These are phyloP conservation scores for Rutstroemia sydowiana DNA, from an alignment of 2,329 filamentous ascomycete species.

Conservation along the genomic window DNA sequence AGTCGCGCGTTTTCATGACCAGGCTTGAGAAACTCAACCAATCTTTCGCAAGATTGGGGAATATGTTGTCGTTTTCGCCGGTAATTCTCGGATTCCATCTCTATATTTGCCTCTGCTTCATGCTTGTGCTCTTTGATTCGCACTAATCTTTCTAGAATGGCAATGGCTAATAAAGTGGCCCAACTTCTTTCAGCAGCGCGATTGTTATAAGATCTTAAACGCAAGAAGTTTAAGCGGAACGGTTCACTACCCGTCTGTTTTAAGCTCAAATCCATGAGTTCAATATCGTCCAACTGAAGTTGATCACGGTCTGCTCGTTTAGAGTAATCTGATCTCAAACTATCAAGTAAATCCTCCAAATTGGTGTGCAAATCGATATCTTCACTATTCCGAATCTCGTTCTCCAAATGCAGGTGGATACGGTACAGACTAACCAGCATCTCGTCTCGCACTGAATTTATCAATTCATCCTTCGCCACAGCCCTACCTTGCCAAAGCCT, in stretches of 20 bases:
- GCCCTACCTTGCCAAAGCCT: conserved; percentile 72
- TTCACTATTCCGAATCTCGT: conserved; percentile 40
- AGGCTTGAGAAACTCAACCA: conserved; percentile 23
- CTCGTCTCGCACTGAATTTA: conserved; percentile 62
- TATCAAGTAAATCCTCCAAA: conserved; percentile 60
- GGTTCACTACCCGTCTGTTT: conserved; percentile 17
- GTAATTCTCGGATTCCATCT: conserved; percentile 15
- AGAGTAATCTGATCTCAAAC: conserved; percentile 72
- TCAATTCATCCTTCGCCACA: conserved; percentile 47
- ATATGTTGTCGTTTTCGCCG: conserved; percentile 29
- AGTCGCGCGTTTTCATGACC: conserved; percentile 19
- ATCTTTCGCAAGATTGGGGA: conserved; percentile 17
- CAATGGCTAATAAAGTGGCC: conserved; percentile 52
- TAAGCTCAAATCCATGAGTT: conserved; percentile 33
- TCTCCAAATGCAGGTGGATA: conserved; percentile 56
- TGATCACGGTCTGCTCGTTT: conserved; percentile 62
- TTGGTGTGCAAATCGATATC: conserved; percentile 30
- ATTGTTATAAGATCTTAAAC: conserved; percentile 44
- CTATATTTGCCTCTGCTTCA: conserved; percentile 1
- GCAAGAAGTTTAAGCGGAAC: conserved; percentile 44
- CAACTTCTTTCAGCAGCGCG: conserved; percentile 50
- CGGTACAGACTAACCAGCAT: conserved; percentile 66
- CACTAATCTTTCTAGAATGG: conserved; percentile 42
- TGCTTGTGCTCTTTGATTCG: conserved; percentile 15
- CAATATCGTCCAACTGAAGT: conserved; percentile 72